Evolutionary conservation across 2,329 filamentous ascomycete species (phyloP), one percentile per base, ranked within the genome.

Genomic region (Berkeleyomyces basicola): DNA sequence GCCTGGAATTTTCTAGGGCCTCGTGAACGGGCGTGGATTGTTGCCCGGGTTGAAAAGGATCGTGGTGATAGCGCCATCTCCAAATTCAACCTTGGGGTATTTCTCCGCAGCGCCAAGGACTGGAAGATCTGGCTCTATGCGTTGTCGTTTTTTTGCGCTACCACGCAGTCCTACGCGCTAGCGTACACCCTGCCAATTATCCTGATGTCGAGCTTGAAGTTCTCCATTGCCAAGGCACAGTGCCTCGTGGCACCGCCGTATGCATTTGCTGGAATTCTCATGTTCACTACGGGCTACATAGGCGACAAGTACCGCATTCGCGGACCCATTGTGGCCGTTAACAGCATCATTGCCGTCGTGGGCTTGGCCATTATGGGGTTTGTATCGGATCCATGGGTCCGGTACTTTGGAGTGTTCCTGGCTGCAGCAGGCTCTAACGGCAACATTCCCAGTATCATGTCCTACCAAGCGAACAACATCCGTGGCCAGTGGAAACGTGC

Each of bases 401-500:
- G 86, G 53, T 90, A 89, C 72, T 83, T 88, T 66, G 87, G 87
- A 62, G 79, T 89, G 63, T 91, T 91, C 74, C 74, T 91, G 58
- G 79, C 83, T n/a, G 86, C 86, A 0, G 86, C 86, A 0, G 88
- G 87, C 6, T 83, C 85, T 66, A 90, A 90, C 72, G 81, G 84
- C 67, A 93, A 93, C 70, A 78, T 92, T 3, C 89, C 90, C 0
- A 78, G 83, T 1, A 77, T 82, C 55, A 82, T 95, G 76, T 81
- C 87, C 0, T 93, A 89, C 74, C 88, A 92, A 74, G 87, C 88
- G 49, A 93, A 92, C 74, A 95, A 95, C 73, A 86, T 95, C 69
- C 84, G 87, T 61, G 89, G 88, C 0, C 88, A 93, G 74, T 95
- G 88, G 88, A 95, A 92, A 75, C 82, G 90, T 58, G 88, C 88